Conservation (phyloP, 2,329 filamentous ascomycete species). For the Colletotrichum sp. region DNA sequence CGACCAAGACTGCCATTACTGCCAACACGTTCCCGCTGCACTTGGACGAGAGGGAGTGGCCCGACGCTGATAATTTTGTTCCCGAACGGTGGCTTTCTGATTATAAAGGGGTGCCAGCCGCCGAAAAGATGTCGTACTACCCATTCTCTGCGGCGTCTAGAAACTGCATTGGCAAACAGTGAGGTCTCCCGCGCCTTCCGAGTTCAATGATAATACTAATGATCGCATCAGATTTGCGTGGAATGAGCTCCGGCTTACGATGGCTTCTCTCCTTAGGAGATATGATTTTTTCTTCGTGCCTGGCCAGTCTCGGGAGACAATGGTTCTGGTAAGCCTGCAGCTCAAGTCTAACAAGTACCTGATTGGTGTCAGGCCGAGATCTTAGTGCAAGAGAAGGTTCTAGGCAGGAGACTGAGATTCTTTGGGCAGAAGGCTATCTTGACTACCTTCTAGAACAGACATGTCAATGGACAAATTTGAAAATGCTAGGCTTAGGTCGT, state of each 20-base stretch:
- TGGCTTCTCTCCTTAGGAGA: background rate
- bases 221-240: background rate
- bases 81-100: background rate
- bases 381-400: background rate
- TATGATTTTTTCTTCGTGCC: background rate
- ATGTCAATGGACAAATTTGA: background rate
- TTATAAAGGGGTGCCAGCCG: background rate
- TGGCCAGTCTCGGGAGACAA: background rate
- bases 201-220: background rate
- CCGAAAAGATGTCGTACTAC: background rate
- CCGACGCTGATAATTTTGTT: background rate
- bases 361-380: background rate
- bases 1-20: background rate
- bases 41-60: background rate
- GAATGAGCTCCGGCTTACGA: background rate
- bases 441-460: rapidly evolving
- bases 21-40: background rate
- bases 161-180: background rate
- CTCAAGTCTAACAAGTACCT: background rate
- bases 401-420: background rate
- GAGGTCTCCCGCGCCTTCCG: background rate
- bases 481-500: background rate
- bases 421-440: background rate
- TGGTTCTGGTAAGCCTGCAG: background rate
- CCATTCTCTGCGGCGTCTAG: background rate